Evolutionary conservation across 129 eudicot genomes (phyloP).

Genomic region (Helianthus annuus): HanXRQr2.0-SUNRISE NC_035440.2:2434923-2435422

Average conservation of each 20-base stretch:
- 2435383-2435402: no score
- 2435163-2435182: constrained; percentile 77
- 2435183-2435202: constrained; percentile 83
- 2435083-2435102: constrained; percentile 54
- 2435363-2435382: no score
- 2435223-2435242: constrained; percentile 56
- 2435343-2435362: no score
- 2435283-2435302: not conserved
- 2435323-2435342: no score
- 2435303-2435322: no score
- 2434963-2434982: not conserved
- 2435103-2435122: constrained; percentile 52
- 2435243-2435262: constrained; percentile 5
- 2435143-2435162: constrained; percentile 81
- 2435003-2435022: no score
- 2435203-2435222: constrained; percentile 67
- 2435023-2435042: not conserved
- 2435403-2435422: no score
- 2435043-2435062: not conserved
- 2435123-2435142: constrained; percentile 52
- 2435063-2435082: constrained; percentile 68
- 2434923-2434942: not conserved
- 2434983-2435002: not conserved
- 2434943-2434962: not conserved
- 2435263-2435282: not conserved